These are phyloP conservation scores for Rosa rugosa DNA, from an alignment of 306 rosid species.

Conservation along the genomic window DNA sequence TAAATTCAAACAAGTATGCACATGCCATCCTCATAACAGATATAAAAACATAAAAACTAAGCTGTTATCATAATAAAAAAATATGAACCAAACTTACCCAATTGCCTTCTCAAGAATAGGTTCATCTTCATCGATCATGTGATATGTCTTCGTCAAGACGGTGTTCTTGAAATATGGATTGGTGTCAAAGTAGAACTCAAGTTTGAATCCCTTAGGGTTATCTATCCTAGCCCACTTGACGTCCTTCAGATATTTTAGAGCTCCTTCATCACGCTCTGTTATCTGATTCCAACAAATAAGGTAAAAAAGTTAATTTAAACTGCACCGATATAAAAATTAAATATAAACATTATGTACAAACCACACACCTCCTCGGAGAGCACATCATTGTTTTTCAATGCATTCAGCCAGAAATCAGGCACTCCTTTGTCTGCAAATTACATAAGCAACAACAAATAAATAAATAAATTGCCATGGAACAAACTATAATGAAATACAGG, in stretches of 20 bases:
- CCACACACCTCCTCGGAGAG: constrained; percentile 79
- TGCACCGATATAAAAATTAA: constrained; percentile 2
- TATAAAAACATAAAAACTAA: constrained; percentile 3
- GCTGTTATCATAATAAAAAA: background rate
- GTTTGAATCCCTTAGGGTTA: constrained; percentile 82
- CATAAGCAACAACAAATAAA: constrained; percentile 4
- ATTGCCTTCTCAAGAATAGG: constrained; percentile 87
- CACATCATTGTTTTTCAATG: constrained; percentile 87
- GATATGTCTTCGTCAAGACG: constrained; percentile 77
- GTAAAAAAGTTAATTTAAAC: constrained; percentile 3
- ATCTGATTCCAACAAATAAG: constrained; percentile 42
- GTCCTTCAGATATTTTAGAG: constrained; percentile 75
- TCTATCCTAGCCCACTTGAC: constrained; percentile 86
- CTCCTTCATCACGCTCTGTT: constrained; percentile 90
- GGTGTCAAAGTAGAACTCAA: constrained; percentile 75
- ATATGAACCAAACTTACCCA: constrained; percentile 48
- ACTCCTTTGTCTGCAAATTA: constrained; percentile 72
- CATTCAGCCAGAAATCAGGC: constrained; percentile 86
- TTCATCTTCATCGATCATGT: constrained; percentile 92
- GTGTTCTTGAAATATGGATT: constrained; percentile 77
- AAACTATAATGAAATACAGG: background rate
- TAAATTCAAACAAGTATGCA: background rate
- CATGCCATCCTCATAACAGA: background rate
- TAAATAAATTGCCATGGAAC: background rate
- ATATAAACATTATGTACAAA: background rate